Base-by-base conservation (phyloP, 352 stramenopile species). In the Globisporangium nagaii region DNA sequence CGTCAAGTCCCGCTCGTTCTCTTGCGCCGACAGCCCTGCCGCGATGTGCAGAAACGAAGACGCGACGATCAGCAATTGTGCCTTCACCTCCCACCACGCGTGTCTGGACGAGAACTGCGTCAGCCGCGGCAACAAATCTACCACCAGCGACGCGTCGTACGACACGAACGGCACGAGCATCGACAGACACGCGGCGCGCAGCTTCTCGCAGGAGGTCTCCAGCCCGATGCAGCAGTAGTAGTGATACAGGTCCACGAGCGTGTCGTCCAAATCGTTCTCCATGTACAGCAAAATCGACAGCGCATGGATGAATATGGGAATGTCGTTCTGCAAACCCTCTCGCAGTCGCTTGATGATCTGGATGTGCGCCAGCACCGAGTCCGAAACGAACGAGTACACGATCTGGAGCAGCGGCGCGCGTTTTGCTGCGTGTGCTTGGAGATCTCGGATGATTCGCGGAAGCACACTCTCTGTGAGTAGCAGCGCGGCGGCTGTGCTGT, bases 151-250 rank as follows among this genome's bases (percentile, higher is more conserved):
- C 4, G 75, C 10, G 10, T 92, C 70, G 51, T 75, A 85, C 6
- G 37, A 20, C 11, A 78, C 0, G 6, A 90, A 76, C 9, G 64
- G 68, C 34, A 74, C 62, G 34, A 95, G 63, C 84, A 95, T 95
- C 13, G 76, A 84, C 28, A 95, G 53, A 20, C 76, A 87, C 22
- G 78, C 79, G 12, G 86, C 84, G 19, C 83, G 79, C 1, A 95
- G 68, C 48, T 90, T 90, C 30, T 88, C 78, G 43, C 77, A 88
- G 19, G 78, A 40, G 19, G 69, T 75, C 48, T 90, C 79, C 12
- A 93, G 55, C 4, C 84, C 86, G 35, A 94, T 94, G 64, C 80
- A 87, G 60, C 71, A 89, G 60, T 95, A 95, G 62, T 95, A 95
- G 45, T 90, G 64, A 36, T 96, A 96, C 41, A 94, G 56, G 39